A percentile compares a stretch with the other conserved stretches of the same genome.
Conservation (phyloP, 208 protist species). For the Trypanosoma avium region DNA sequence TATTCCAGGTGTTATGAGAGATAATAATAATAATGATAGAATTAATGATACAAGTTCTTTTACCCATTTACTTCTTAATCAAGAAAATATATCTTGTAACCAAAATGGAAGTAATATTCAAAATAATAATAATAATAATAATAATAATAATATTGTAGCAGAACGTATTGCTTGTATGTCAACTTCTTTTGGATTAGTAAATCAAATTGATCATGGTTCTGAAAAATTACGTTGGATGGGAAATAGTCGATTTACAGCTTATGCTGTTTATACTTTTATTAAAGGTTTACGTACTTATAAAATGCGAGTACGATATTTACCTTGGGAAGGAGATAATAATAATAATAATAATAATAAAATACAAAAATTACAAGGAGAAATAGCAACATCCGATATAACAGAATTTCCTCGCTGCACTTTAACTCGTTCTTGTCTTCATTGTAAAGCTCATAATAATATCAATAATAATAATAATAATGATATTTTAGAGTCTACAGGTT, state of each 20-base stretch:
- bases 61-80: too few species aligned
- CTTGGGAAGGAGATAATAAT: constrained; percentile 54
- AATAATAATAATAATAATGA: background rate
- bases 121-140: background rate
- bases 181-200: constrained; percentile 77
- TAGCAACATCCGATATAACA: too few species aligned
- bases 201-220: constrained; percentile 83
- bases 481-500: too few species aligned
- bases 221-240: constrained; percentile 88
- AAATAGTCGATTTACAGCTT: constrained; percentile 76
- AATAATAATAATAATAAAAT: too few species aligned
- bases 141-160: constrained; percentile 27
- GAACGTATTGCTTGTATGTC: constrained; percentile 85
- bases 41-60: too few species aligned
- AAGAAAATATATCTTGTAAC: background rate
- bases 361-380: constrained; percentile 57
- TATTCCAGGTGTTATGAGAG: constrained; percentile 31
- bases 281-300: constrained; percentile 53
- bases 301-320: constrained; percentile 70
- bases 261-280: constrained; percentile 63
- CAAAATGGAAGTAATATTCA: background rate
- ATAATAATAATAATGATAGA: background rate
- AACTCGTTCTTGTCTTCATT: constrained; percentile 62
- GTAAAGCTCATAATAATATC: constrained; percentile 30
- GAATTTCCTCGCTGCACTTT: constrained; percentile 70